Evolutionary conservation across 306 rosid species (phyloP).

Genomic region (Alnus glutinosa): DNA sequence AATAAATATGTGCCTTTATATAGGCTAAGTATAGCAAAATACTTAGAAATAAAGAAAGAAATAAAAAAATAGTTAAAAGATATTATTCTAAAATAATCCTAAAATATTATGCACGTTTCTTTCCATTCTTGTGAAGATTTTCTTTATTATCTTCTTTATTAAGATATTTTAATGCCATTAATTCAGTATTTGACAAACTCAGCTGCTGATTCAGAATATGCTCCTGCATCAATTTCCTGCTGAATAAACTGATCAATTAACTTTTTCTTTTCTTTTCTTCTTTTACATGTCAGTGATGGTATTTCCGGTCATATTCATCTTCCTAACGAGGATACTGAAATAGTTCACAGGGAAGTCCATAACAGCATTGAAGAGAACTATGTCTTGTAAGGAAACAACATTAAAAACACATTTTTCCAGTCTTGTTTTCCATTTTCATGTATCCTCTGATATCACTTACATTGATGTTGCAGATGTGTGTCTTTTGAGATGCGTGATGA

Average conservation of each 20-base stretch:
- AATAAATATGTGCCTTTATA: too few relatives aligned
- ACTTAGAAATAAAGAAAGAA: too few relatives aligned
- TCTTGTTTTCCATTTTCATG: neutral
- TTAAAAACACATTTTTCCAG: neutral
- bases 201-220: too few relatives aligned
- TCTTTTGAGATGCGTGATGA: slow-evolving; percentile 31
- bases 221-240: too few relatives aligned
- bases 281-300: slow-evolving; percentile 31
- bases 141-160: too few relatives aligned
- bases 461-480: slow-evolving; percentile 35
- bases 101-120: too few relatives aligned
- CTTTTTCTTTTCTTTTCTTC: neutral
- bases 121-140: too few relatives aligned
- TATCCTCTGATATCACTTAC: neutral
- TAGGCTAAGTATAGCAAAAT: too few relatives aligned
- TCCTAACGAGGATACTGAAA: slow-evolving; percentile 4
- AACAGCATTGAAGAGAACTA: slow-evolving; percentile 7
- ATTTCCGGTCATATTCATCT: slow-evolving; percentile 34
- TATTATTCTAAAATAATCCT: too few relatives aligned
- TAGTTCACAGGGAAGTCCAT: neutral
- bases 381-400: slow-evolving; percentile 36
- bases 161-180: too few relatives aligned
- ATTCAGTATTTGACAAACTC: too few relatives aligned
- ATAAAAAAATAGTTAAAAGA: too few relatives aligned
- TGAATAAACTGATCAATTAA: neutral